phyloP scores from a whole-genome alignment of 345 rosid genomes.

The Bruguiera gymnorhiza region DNA sequence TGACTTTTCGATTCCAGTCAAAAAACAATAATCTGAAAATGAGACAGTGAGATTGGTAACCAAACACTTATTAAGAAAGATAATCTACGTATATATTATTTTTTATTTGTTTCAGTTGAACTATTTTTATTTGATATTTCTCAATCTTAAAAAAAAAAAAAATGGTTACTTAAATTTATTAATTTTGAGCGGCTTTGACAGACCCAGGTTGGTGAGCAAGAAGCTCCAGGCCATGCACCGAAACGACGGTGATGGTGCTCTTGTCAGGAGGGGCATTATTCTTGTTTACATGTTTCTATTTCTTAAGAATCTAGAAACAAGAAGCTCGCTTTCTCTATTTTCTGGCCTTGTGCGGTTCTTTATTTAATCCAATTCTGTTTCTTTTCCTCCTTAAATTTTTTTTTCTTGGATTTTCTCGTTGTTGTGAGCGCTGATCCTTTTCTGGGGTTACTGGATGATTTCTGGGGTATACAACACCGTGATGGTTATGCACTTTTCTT shows the following conservation, averaged over 20 bases:
- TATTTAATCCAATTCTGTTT: not conserved
- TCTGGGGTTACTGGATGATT: constrained; percentile 42
- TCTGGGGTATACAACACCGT: constrained; percentile 47
- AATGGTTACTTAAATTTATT: no score
- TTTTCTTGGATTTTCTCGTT: constrained; percentile 74
- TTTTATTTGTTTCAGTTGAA: no score
- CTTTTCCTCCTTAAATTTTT: constrained; percentile 1
- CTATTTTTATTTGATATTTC: no score
- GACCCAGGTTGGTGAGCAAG: constrained; percentile 67
- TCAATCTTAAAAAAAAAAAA: no score
- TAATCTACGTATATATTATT: no score
- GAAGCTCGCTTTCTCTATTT: not conserved
- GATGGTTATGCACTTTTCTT: not conserved
- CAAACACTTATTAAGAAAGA: no score
- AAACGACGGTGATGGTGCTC: constrained; percentile 89
- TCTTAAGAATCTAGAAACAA: not conserved
- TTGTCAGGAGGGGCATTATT: constrained; percentile 78
- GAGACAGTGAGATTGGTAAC: no score
- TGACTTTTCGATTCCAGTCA: no score
- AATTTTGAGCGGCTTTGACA: constrained; percentile 16
- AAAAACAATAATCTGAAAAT: no score
- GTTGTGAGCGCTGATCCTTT: constrained; percentile 31
- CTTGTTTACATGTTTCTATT: not conserved
- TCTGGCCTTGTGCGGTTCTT: not conserved
- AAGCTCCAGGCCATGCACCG: constrained; percentile 70